Conservation (phyloP, 257 asterid species). For the Orobanche coerulescens region DNA sequence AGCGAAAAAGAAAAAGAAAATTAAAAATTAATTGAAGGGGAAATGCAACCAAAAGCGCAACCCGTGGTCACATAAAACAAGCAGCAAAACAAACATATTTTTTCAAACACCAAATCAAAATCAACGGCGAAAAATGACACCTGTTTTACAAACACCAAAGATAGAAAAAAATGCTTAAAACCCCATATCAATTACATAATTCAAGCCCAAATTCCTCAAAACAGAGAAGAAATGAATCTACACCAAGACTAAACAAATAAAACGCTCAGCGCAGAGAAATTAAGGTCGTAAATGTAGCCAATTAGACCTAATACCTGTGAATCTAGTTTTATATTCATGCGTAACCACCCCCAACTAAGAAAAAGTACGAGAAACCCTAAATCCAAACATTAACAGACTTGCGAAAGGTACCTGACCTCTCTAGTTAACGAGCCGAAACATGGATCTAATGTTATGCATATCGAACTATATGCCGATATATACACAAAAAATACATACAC, state of each 20-base stretch:
- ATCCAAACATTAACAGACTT: neutral
- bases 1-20: no score
- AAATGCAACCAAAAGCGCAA: neutral
- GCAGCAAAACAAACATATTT: neutral
- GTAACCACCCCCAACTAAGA: neutral
- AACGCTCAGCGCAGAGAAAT: neutral
- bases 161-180: neutral
- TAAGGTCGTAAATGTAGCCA: neutral
- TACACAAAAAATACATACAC: neutral
- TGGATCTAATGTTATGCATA: neutral
- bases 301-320: neutral
- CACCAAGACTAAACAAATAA: neutral
- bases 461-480: no score
- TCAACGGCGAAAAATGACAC: no score
- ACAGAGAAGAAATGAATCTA: neutral
- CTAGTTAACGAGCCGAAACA: neutral
- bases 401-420: neutral
- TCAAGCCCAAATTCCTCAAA: neutral
- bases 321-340: neutral
- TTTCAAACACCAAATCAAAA: neutral
- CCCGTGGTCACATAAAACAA: neutral
- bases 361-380: neutral
- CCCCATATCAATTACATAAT: neutral
- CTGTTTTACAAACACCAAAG: neutral
- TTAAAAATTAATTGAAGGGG: no score